A percentile compares a stretch with the other conserved stretches of the same genome.
Conservation (phyloP, 768 basidiomycete species). For the Leccinum obscurum region DNA sequence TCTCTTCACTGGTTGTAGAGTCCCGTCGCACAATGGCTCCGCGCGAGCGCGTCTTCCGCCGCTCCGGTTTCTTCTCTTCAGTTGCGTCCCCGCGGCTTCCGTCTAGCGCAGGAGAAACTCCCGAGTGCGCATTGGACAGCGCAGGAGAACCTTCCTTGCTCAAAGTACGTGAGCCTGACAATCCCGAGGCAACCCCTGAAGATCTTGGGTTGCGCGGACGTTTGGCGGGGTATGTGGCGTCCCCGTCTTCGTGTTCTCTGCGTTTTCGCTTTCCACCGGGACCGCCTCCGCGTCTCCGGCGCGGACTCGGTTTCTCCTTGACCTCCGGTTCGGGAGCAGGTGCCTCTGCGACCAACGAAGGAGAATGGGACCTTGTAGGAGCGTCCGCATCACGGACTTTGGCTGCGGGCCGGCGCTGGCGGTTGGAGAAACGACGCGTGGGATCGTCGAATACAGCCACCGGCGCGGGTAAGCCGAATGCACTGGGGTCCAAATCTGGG, state of each 20-base stretch:
- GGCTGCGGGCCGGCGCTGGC: slow-evolving; percentile 47
- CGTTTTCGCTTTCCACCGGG: slow-evolving; percentile 52
- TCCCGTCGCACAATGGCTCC: slow-evolving; percentile 42
- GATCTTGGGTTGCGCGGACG: slow-evolving; percentile 55
- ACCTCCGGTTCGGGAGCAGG: slow-evolving; percentile 29
- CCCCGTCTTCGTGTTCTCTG: slow-evolving; percentile 60
- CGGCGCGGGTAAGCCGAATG: slow-evolving; percentile 55
- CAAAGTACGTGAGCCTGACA: slow-evolving; percentile 19
- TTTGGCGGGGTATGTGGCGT: slow-evolving; percentile 72
- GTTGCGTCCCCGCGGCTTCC: slow-evolving; percentile 11
- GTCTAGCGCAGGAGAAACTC: slow-evolving; percentile 25
- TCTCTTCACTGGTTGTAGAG: slow-evolving; percentile 55
- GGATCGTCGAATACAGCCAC: slow-evolving; percentile 45
- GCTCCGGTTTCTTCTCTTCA: slow-evolving; percentile 34
- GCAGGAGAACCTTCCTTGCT: slow-evolving; percentile 43
- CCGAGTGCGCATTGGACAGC: slow-evolving; percentile 31
- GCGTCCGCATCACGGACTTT: slow-evolving; percentile 53
- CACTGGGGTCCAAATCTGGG: slow-evolving; percentile 58
- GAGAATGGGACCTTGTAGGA: slow-evolving; percentile 12
- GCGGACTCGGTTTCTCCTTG: slow-evolving; percentile 49
- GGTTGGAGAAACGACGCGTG: slow-evolving; percentile 43
- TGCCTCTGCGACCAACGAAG: slow-evolving; percentile 9
- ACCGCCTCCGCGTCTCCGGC: slow-evolving; percentile 45
- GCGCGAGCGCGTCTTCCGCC: slow-evolving; percentile 51
- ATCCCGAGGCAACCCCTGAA: slow-evolving; percentile 22